phyloP scores from a whole-genome alignment of 768 basidiomycete genomes.

The Hygrophorus russula region DNA sequence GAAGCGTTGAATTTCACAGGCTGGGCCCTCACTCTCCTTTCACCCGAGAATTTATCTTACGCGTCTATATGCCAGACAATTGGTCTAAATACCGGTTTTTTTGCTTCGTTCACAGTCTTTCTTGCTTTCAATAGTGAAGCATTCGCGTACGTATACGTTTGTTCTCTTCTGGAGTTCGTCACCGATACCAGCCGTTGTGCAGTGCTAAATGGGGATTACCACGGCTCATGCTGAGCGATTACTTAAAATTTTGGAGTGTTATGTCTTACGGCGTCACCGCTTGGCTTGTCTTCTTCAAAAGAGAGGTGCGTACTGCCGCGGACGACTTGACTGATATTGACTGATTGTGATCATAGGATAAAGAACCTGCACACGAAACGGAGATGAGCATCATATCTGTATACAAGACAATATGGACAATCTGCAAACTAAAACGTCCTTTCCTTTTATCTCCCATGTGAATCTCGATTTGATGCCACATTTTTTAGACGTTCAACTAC shows the following conservation, averaged over 20 bases:
- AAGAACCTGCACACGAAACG: constrained; percentile 56
- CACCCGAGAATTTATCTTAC: constrained; percentile 88
- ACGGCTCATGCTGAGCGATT: constrained; percentile 59
- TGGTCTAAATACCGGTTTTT: constrained; percentile 91
- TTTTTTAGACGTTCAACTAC: constrained; percentile 72
- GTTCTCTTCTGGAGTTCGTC: background rate
- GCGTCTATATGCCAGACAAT: constrained; percentile 98
- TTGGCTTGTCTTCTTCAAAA: constrained; percentile 82
- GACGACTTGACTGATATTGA: background rate
- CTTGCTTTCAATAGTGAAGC: constrained; percentile 92
- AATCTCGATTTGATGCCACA: constrained; percentile 3
- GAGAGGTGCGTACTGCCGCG: constrained; percentile 47
- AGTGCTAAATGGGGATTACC: constrained; percentile 74
- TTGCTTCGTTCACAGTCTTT: constrained; percentile 95
- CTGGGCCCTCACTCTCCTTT: constrained; percentile 78
- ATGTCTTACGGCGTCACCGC: constrained; percentile 77
- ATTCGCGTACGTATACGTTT: constrained; percentile 51
- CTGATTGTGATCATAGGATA: constrained; percentile 38
- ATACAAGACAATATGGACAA: constrained; percentile 91
- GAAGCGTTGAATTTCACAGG: constrained; percentile 23
- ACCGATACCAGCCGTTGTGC: background rate
- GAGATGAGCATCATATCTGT: constrained; percentile 88
- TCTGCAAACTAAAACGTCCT: constrained; percentile 84
- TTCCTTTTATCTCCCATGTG: constrained; percentile 2
- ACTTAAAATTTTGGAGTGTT: constrained; percentile 79